These are phyloP conservation scores for Nothophoma quercina DNA, from an alignment of 2,329 filamentous ascomycete species.

Conservation along the genomic window DNA sequence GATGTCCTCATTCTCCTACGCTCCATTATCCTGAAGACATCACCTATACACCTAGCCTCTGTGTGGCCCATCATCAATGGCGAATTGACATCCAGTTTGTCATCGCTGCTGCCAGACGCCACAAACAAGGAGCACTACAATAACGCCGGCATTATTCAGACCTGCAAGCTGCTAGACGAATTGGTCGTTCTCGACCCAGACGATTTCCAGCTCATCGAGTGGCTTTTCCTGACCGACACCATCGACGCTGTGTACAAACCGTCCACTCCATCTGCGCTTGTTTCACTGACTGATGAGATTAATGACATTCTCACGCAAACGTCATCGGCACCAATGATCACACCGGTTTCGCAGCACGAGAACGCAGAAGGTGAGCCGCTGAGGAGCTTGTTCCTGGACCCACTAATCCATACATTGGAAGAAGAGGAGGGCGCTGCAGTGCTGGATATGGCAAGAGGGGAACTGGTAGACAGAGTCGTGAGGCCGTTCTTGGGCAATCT, in stretches of 20 bases:
- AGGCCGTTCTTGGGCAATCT: constrained; percentile 89
- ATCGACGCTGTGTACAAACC: constrained; percentile 93
- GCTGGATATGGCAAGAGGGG: constrained; percentile 62
- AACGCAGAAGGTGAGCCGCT: constrained; percentile 24
- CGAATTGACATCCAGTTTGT: constrained; percentile 82
- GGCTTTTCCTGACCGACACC: constrained; percentile 96
- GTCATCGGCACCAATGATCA: constrained; percentile 6
- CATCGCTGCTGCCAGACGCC: constrained; percentile 73
- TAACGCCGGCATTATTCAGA: constrained; percentile 80
- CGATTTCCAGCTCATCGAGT: constrained; percentile 97
- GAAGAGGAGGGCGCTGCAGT: constrained; percentile 53
- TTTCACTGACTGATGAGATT: constrained; percentile 82
- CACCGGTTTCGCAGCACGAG: constrained; percentile 1
- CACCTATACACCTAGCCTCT: constrained; percentile 78
- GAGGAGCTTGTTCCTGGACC: constrained; percentile 54
- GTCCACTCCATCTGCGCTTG: constrained; percentile 68
- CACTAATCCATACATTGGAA: constrained; percentile 44
- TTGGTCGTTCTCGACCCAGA: constrained; percentile 88
- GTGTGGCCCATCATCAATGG: constrained; percentile 91
- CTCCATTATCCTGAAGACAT: constrained; percentile 80
- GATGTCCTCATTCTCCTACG: constrained; percentile 91
- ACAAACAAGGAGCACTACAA: constrained; percentile 78
- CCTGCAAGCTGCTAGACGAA: constrained; percentile 90
- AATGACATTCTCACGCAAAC: constrained; percentile 70
- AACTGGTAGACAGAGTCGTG: constrained; percentile 78